Evolutionary conservation across 169 alveolate genomes (phyloP).

Genomic region (Eimeria falciformis): DNA sequence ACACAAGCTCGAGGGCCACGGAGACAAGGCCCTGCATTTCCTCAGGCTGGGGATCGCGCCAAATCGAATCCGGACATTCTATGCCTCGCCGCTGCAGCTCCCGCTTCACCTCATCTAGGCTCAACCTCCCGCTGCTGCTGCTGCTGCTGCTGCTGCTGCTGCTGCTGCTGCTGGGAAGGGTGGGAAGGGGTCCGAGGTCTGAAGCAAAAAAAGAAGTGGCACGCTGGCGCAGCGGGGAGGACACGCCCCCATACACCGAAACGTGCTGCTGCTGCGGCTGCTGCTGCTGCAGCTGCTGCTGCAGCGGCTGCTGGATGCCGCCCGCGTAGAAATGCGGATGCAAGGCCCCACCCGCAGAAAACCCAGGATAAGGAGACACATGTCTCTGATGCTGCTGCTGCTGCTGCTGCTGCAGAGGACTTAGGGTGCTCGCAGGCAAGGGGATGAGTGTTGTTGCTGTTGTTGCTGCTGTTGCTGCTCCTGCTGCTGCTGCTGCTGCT

Average conservation of each 20-base stretch:
- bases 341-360: not conserved
- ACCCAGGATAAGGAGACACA: not conserved
- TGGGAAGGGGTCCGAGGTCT: not conserved
- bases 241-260: not conserved
- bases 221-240: not conserved
- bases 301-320: conserved; percentile 18
- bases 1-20: not conserved
- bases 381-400: conserved; percentile 23
- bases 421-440: not conserved
- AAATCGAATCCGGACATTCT: not conserved
- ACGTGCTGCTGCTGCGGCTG: not conserved
- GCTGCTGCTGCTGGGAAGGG: not conserved
- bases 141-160: conserved; percentile 6
- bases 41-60: not conserved
- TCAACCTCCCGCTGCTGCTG: conserved; percentile 26
- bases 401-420: conserved; percentile 17
- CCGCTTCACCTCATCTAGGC: not conserved
- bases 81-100: conserved; percentile 10
- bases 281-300: conserved; percentile 19
- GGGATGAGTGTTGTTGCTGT: not conserved
- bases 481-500: conserved; percentile 3
- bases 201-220: conserved; percentile 17
- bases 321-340: not conserved
- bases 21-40: not conserved
- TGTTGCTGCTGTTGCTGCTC: not conserved